These are phyloP conservation scores for Neostapfia colusana DNA, from an alignment of 176 grass and related monocot species.

Conservation along the genomic window DNA sequence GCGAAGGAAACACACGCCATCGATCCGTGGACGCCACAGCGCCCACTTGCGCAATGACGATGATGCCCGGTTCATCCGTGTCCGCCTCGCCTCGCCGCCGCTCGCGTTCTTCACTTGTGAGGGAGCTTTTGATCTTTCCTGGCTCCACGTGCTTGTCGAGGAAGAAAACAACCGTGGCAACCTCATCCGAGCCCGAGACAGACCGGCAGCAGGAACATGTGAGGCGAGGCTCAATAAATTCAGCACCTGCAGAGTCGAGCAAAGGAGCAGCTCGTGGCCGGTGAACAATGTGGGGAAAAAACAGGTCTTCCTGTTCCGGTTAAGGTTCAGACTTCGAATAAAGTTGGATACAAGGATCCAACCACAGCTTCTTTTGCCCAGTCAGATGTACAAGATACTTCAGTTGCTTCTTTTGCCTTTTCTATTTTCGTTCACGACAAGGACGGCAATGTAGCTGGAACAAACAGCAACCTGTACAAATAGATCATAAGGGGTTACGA, in stretches of 20 bases:
- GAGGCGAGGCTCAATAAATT: constrained; percentile 36
- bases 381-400: constrained; percentile 27
- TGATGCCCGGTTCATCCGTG: background rate
- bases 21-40: background rate
- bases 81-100: background rate
- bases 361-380: constrained; percentile 32
- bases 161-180: constrained; percentile 12
- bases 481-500: background rate
- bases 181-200: background rate
- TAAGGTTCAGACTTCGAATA: constrained; percentile 29
- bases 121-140: constrained; percentile 32
- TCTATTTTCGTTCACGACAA: constrained; percentile 8
- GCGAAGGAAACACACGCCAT: constrained; percentile 18
- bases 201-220: constrained; percentile 29
- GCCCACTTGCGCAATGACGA: constrained; percentile 34
- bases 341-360: constrained; percentile 34
- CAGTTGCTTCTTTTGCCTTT: constrained; percentile 15
- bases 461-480: background rate
- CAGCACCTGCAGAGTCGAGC: constrained; percentile 5
- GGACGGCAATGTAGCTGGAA: constrained; percentile 7
- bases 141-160: constrained; percentile 34
- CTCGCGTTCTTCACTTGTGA: background rate
- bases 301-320: constrained; percentile 22
- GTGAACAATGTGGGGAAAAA: background rate
- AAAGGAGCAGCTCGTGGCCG: constrained; percentile 33